A percentile compares a stretch with the other conserved stretches of the same genome.
phyloP scores from a whole-genome alignment of 1,284 basidiomycete species.

The Ceraceosorus guamensis region DNA sequence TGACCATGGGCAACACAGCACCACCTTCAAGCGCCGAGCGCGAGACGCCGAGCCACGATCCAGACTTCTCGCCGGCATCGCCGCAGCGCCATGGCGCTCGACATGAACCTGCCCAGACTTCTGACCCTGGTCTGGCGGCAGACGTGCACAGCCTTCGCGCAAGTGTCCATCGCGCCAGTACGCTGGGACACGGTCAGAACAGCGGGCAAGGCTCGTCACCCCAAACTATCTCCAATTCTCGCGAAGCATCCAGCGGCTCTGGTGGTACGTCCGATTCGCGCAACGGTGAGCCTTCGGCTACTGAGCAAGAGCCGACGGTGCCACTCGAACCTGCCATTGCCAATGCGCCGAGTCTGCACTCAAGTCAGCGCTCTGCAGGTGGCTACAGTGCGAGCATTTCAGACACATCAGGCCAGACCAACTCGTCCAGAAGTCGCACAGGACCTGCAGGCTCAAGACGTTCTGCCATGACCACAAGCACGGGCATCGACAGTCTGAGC shows the following conservation, averaged over 20 bases:
- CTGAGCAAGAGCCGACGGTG: too few relatives aligned
- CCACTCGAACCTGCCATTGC: background rate
- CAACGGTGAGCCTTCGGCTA: background rate
- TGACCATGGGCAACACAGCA: constrained; percentile 22
- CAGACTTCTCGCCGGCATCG: background rate
- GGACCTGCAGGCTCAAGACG: background rate
- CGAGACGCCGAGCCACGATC: constrained; percentile 1
- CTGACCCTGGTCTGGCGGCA: constrained; percentile 15
- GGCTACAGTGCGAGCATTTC: constrained; percentile 26
- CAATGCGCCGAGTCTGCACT: background rate
- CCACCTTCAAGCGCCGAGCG: too few relatives aligned
- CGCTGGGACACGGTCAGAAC: constrained; percentile 14
- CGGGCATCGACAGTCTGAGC: constrained; percentile 22
- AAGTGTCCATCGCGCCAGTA: constrained; percentile 17
- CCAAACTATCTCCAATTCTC: constrained; percentile 17
- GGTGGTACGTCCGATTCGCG: background rate
- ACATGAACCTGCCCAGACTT: constrained; percentile 9
- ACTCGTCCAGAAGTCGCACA: background rate
- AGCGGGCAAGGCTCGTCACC: constrained; percentile 13
- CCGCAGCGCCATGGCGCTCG: background rate
- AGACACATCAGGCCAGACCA: constrained; percentile 11
- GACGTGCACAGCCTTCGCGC: constrained; percentile 25
- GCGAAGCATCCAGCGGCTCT: constrained; percentile 5
- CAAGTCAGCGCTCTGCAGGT: background rate
- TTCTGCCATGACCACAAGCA: constrained; percentile 11